Base-by-base conservation (phyloP, 2,329 filamentous ascomycete species). In the Graphiopsis chlorocephala region DNA sequence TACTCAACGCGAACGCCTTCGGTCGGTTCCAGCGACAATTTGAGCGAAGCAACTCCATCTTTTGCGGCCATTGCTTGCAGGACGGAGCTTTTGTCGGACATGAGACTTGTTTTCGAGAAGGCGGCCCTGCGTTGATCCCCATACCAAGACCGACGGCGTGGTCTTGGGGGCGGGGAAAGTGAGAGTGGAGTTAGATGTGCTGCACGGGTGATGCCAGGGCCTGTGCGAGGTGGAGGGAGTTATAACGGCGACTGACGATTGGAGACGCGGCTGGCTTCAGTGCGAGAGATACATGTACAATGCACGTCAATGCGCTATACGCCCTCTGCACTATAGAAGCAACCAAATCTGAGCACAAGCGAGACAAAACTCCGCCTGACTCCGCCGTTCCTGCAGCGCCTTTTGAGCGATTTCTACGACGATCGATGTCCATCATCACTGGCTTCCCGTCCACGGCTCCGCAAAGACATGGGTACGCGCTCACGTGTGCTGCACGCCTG, bases 401-500 rank as follows among this genome's bases (percentile, higher is more conserved):
- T 53, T 29, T 31, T 53, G 50, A 53, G 50, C 50, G 50, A 53
- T 53, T 53, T 53, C 50, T 20, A 53, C 26, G 50, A 53, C 50
- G 50, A 53, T 53, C 50, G 12, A 14, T 26, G 35, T 6, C 26
- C 48, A 52, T 15, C 48, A 15, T 29, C 26, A 4, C 50, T 5
- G 11, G 3, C 20, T 3, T 53, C 50, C 26, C 26, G 50, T 53
- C 50, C 50, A 29, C 50, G 50, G 50, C 50, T 20, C 50, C 26
- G 26, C 50, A 53, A 29, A 53, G 29, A 53, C 50, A 53, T 53
- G 59, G 10, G 15, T 23, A 10, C 47, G 23, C 47, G 47, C 47
- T 62, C 60, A 55, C 60, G 60, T 62, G 60, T 62, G 12, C 48
- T 53, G 50, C 29, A 29, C 50, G 31, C 28, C 28, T 56, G 17